phyloP scores from a whole-genome alignment of 768 basidiomycete species.

The Lentinula sp. region DNA sequence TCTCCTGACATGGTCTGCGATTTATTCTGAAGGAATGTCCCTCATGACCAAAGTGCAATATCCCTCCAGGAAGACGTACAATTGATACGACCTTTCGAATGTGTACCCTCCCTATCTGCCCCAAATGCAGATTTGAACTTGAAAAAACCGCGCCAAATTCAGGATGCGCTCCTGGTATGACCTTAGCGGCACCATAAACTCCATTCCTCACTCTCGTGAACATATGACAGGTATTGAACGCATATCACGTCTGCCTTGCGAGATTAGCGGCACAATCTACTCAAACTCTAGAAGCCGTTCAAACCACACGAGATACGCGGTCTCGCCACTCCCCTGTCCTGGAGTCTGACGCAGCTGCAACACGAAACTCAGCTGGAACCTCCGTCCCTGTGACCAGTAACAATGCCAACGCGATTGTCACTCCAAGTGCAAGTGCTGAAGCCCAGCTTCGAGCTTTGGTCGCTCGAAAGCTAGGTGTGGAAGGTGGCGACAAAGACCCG shows the following conservation, averaged over 20 bases:
- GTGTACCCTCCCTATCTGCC: not conserved
- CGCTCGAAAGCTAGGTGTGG: constrained; percentile 2
- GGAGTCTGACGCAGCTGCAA: not conserved
- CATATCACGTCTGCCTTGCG: not conserved
- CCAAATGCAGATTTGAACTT: not conserved
- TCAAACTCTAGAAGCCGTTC: not conserved
- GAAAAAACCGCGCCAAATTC: not conserved
- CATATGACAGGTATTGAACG: not conserved
- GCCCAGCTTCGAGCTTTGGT: not conserved
- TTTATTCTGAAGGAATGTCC: too few relatives aligned
- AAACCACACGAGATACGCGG: not conserved
- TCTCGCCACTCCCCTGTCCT: too few relatives aligned
- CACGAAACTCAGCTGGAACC: not conserved
- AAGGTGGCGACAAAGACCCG: not conserved
- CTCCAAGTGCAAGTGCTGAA: not conserved
- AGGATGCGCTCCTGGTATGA: not conserved
- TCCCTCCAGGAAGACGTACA: too few relatives aligned
- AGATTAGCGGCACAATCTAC: not conserved
- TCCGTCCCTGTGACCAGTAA: not conserved
- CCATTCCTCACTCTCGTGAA: not conserved
- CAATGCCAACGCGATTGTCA: not conserved
- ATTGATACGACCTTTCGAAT: not conserved
- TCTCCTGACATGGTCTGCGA: too few relatives aligned
- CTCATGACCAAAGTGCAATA: too few relatives aligned
- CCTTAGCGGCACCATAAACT: not conserved